A percentile compares a stretch with the other conserved stretches of the same genome.
phyloP scores from a whole-genome alignment of 257 asterid genomes.

The Capsicum chinense region DNA sequence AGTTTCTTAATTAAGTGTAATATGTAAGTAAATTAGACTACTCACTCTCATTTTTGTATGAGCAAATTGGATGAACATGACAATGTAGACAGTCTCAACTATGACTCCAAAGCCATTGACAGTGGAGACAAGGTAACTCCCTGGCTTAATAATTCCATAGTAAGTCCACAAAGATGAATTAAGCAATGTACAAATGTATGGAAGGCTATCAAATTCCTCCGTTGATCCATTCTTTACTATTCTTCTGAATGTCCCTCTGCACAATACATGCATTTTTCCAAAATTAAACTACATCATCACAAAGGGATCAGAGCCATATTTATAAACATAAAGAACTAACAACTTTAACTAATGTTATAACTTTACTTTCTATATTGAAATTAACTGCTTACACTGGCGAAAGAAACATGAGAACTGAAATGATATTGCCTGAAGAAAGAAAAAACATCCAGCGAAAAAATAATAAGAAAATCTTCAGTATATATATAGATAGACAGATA shows the following conservation, averaged over 20 bases:
- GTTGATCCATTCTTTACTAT: conserved; percentile 40
- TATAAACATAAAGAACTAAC: no score
- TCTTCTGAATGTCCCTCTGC: conserved; percentile 45
- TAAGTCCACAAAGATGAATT: conserved; percentile 48
- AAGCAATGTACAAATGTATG: conserved; percentile 44
- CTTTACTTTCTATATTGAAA: not conserved
- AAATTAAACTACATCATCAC: not conserved
- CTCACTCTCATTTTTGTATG: conserved; percentile 42
- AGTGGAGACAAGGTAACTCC: conserved; percentile 43
- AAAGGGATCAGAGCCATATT: not conserved
- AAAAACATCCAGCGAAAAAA: no score
- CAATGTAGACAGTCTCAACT: conserved; percentile 35
- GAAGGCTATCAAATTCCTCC: conserved; percentile 47
- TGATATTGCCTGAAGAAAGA: conserved; percentile 38
- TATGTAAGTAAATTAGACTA: not conserved
- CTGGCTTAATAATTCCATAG: conserved; percentile 45
- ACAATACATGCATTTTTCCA: not conserved
- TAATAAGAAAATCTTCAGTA: no score
- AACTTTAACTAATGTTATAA: not conserved
- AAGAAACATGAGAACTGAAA: conserved; percentile 40
- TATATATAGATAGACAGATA: no score
- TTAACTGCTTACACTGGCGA: conserved; percentile 45
- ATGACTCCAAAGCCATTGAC: conserved; percentile 46
- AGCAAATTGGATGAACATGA: conserved; percentile 41
- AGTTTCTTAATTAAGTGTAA: not conserved